Percentiles rank a stretch among this genome's conserved stretches.
phyloP scores from a whole-genome alignment of 257 asterid species.

The Jaltomata sinuosa region DNA sequence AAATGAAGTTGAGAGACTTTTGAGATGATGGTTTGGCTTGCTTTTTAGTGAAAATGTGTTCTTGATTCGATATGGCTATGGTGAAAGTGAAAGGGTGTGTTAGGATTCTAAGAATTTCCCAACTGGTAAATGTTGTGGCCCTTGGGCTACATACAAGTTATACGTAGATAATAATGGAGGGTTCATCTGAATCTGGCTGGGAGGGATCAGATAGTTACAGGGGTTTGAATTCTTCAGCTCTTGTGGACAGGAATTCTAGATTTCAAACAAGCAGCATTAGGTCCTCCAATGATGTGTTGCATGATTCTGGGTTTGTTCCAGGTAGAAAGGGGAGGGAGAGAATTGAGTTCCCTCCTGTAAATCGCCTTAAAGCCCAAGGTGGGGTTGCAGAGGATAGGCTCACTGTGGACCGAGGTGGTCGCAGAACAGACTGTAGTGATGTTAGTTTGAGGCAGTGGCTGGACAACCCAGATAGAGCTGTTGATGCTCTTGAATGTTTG shows the following conservation, averaged over 20 bases:
- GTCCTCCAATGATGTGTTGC: constrained; percentile 45
- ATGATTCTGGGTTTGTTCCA: constrained; percentile 38
- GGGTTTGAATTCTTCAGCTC: constrained; percentile 49
- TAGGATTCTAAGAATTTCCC: constrained; percentile 12
- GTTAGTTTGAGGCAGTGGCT: constrained; percentile 88
- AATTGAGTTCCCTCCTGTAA: constrained; percentile 11
- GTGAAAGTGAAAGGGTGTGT: constrained; percentile 12
- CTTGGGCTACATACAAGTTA: constrained; percentile 22
- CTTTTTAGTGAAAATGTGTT: constrained; percentile 12
- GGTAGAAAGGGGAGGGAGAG: constrained; percentile 48
- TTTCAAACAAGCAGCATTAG: constrained; percentile 29
- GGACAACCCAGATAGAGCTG: constrained; percentile 71
- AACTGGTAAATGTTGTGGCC: constrained; percentile 12
- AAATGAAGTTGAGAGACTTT: not conserved
- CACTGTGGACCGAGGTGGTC: constrained; percentile 11
- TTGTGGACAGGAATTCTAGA: constrained; percentile 41
- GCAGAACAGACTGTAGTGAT: constrained; percentile 36
- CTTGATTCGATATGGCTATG: constrained; percentile 35
- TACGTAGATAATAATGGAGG: constrained; percentile 62
- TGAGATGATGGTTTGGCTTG: not conserved
- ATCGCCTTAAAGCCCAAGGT: constrained; percentile 16
- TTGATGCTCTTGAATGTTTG: constrained; percentile 73
- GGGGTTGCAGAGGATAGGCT: constrained; percentile 18
- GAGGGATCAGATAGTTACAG: constrained; percentile 59
- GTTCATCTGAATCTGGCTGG: constrained; percentile 83